A percentile compares a stretch with the other conserved stretches of the same genome.
Conservation (phyloP, 768 basidiomycete species). For the Symmetrospora coprosmae region DNA sequence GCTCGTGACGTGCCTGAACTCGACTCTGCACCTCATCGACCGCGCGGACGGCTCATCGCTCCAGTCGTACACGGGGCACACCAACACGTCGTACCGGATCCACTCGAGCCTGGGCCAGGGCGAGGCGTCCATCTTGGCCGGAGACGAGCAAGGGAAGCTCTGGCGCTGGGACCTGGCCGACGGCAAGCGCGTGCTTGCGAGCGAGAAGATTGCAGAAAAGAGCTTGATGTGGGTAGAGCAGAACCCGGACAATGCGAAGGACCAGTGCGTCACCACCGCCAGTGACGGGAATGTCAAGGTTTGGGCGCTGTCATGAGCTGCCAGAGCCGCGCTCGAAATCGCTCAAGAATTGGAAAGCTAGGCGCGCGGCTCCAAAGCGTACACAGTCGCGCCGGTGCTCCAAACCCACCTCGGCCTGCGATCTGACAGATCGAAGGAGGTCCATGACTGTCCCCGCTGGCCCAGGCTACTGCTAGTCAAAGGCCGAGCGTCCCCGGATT, state of each 20-base stretch:
- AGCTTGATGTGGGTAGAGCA: constrained; percentile 5
- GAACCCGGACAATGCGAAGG: neutral
- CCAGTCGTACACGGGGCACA: constrained; percentile 69
- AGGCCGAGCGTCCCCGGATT: too few species aligned
- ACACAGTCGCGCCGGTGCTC: too few species aligned
- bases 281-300: constrained; percentile 8
- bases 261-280: neutral
- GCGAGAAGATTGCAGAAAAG: constrained; percentile 13
- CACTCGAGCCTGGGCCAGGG: constrained; percentile 68
- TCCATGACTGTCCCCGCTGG: too few species aligned
- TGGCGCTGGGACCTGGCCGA: constrained; percentile 65
- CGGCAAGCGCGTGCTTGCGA: constrained; percentile 9
- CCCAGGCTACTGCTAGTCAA: too few species aligned
- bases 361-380: too few species aligned
- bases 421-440: too few species aligned
- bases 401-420: too few species aligned
- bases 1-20: constrained; percentile 70
- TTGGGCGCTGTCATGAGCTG: neutral
- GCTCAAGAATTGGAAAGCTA: too few species aligned
- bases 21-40: constrained; percentile 73
- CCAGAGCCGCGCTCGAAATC: neutral
- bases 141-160: constrained; percentile 75
- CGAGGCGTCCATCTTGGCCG: constrained; percentile 67
- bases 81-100: constrained; percentile 59
- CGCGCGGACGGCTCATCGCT: constrained; percentile 63